Evolutionary conservation across 805 yeast genomes (phyloP).

Genomic region (Myxozyma mucilagina): DNA sequence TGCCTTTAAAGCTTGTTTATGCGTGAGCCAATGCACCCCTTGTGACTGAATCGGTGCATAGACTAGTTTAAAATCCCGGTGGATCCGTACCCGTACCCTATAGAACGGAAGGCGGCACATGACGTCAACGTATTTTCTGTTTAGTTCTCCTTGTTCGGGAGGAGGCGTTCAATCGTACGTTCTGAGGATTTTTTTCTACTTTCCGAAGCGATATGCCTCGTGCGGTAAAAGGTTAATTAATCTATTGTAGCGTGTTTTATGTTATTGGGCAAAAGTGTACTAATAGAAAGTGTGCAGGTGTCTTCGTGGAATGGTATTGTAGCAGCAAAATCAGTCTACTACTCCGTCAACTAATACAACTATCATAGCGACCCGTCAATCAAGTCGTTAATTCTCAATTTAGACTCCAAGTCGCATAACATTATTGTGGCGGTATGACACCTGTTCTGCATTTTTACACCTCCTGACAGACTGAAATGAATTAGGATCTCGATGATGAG

Average conservation of each 20-base stretch:
- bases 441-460: conserved; percentile 15
- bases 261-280: background rate
- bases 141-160: background rate
- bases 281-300: conserved; percentile 34
- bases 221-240: conserved; percentile 25
- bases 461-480: conserved; percentile 21
- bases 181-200: background rate
- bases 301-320: conserved; percentile 40
- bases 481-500: conserved; percentile 81
- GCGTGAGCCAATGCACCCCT: background rate
- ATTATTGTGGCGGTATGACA: conserved; percentile 54
- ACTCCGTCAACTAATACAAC: background rate
- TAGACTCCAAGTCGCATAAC: conserved; percentile 75
- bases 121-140: background rate
- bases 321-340: conserved; percentile 3
- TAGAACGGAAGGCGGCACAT: background rate
- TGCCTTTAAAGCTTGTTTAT: background rate
- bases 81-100: conserved; percentile 9
- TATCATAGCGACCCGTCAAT: conserved; percentile 80
- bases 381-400: conserved; percentile 76
- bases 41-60: background rate
- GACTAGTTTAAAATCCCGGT: background rate
- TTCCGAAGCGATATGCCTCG: conserved; percentile 26
- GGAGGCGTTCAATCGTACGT: background rate
- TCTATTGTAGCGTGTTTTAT: background rate